A percentile compares a stretch with the other conserved stretches of the same genome.
Evolutionary conservation across 208 protist genomes (phyloP).

Genomic region (Strigomonas galati): DNA sequence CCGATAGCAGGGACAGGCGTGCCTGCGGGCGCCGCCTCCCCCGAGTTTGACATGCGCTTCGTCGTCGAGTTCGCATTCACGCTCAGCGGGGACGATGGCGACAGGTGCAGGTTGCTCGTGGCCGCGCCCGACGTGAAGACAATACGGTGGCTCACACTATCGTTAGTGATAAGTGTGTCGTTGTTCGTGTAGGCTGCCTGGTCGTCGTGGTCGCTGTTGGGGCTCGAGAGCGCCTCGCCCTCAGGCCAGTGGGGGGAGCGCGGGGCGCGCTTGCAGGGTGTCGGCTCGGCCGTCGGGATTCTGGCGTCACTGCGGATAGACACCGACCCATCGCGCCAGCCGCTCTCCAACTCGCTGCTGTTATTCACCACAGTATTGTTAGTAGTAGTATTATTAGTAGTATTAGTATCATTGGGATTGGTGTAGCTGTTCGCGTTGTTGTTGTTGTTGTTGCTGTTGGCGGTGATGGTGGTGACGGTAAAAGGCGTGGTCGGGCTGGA

Average conservation of each 20-base stretch:
- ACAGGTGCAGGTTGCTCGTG: no score
- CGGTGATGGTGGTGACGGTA: neutral
- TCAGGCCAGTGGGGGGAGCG: neutral
- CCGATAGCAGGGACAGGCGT: no score
- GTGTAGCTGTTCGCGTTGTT: no score
- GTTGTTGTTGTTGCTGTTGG: neutral
- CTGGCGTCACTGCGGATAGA: neutral
- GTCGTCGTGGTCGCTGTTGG: neutral
- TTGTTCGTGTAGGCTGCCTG: no score
- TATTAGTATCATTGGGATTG: no score
- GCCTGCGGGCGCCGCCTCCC: no score
- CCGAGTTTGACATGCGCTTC: no score
- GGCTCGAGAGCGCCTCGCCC: neutral
- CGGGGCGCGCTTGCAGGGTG: neutral
- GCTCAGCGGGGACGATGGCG: no score
- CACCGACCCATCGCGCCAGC: neutral
- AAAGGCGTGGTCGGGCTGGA: neutral
- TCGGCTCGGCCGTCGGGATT: neutral
- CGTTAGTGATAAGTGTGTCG: neutral
- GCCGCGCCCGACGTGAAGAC: no score
- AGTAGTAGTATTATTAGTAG: no score
- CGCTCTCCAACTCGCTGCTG: neutral
- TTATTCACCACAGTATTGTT: no score
- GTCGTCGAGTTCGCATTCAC: no score
- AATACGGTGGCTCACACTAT: neutral